These are phyloP conservation scores for Lindgomyces ingoldianus DNA, from an alignment of 495 filamentous ascomycete genomes.

Conservation along the genomic window DNA sequence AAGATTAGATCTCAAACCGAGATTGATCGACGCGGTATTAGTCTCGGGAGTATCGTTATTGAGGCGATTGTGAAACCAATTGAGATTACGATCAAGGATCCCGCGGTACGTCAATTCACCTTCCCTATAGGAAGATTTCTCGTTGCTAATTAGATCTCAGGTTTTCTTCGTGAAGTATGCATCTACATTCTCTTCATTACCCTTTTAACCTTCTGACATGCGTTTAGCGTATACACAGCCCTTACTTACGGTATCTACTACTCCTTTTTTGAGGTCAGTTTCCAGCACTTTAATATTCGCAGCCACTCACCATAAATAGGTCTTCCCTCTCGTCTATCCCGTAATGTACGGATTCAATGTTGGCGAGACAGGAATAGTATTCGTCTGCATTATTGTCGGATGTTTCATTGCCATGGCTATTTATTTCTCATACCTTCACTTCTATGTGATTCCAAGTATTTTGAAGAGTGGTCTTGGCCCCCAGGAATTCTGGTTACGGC, in stretches of 20 bases:
- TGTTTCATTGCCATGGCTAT: constrained; percentile 55
- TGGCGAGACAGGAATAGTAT: constrained; percentile 62
- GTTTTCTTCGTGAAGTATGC: constrained; percentile 62
- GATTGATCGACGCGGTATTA: constrained; percentile 45
- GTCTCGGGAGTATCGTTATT: constrained; percentile 46
- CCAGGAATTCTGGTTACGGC: constrained; percentile 54
- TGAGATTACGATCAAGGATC: constrained; percentile 63
- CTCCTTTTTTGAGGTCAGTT: constrained; percentile 59
- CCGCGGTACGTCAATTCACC: constrained; percentile 42
- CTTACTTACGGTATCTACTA: constrained; percentile 67
- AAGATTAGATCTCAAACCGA: constrained; percentile 40
- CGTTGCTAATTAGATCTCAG: not conserved
- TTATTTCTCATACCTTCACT: constrained; percentile 54
- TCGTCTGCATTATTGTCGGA: constrained; percentile 60
- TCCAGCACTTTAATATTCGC: not conserved
- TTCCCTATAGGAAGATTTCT: no score
- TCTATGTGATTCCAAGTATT: constrained; percentile 53
- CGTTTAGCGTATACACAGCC: constrained; percentile 60
- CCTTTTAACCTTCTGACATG: no score
- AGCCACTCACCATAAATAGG: constrained; percentile 24
- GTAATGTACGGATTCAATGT: constrained; percentile 60
- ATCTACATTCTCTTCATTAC: no score
- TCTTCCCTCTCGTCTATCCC: constrained; percentile 67
- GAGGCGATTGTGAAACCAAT: constrained; percentile 62
- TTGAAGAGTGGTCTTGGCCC: constrained; percentile 48